A percentile compares a stretch with the other conserved stretches of the same genome.
phyloP scores from a whole-genome alignment of 2,329 filamentous ascomycete species.

The Ophiostoma fasciatum region DNA sequence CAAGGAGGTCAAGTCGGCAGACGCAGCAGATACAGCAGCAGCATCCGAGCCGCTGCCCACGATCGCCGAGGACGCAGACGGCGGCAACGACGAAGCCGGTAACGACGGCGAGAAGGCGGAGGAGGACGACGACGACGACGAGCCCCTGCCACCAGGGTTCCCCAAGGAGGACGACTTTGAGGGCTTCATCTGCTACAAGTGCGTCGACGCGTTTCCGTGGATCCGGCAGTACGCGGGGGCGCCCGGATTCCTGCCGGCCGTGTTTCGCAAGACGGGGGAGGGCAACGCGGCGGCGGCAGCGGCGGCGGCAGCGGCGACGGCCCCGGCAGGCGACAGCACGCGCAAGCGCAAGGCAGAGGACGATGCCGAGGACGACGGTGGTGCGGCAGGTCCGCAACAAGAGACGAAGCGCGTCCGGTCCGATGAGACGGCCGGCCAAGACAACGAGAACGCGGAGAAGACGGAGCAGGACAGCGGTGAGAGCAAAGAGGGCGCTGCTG shows the following conservation, averaged over 20 bases:
- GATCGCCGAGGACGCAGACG: constrained; percentile 7
- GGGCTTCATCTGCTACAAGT: constrained; percentile 86
- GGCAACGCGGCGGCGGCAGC: constrained; percentile 2
- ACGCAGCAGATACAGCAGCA: too few relatives aligned
- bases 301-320: not conserved
- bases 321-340: constrained; percentile 12
- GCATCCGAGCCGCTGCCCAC: constrained; percentile 7
- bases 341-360: constrained; percentile 57
- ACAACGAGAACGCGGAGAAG: not conserved
- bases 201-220: constrained; percentile 77
- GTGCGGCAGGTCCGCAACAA: constrained; percentile 16
- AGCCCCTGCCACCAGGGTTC: constrained; percentile 69
- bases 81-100: constrained; percentile 23
- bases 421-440: not conserved
- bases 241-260: constrained; percentile 61
- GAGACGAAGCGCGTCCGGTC: constrained; percentile 32
- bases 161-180: constrained; percentile 83
- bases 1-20: not conserved
- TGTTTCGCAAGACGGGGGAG: constrained; percentile 32
- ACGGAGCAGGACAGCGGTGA: constrained; percentile 6
- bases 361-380: constrained; percentile 24
- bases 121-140: constrained; percentile 39
- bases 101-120: constrained; percentile 15
- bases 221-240: constrained; percentile 76
- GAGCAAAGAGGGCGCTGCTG: not conserved